phyloP scores from a whole-genome alignment of 768 basidiomycete species.

The Hysterangium stoloniferum region DNA sequence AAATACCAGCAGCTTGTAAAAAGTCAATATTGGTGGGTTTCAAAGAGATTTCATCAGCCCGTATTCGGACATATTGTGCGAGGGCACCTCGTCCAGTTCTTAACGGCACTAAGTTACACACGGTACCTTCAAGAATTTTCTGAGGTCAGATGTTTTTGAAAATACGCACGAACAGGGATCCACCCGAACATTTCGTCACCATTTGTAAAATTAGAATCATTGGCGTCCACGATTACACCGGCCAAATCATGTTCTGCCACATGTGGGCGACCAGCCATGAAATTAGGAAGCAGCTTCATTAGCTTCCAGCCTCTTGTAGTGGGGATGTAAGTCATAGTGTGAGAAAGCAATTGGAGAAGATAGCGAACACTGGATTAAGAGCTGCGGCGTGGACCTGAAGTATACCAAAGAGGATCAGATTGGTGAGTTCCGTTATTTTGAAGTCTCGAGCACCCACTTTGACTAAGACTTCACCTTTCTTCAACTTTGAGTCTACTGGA shows the following conservation, averaged over 20 bases:
- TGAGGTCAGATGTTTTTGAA: too few relatives aligned
- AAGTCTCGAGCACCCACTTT: slow-evolving; percentile 19
- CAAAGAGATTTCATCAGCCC: slow-evolving; percentile 30
- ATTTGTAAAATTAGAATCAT: slow-evolving; percentile 40
- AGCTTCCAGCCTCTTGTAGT: slow-evolving; percentile 59
- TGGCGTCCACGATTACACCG: slow-evolving; percentile 51
- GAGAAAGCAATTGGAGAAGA: too few relatives aligned
- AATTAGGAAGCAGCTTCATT: slow-evolving; percentile 40
- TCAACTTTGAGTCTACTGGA: slow-evolving; percentile 27
- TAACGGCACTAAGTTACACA: too few relatives aligned
- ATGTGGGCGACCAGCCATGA: slow-evolving; percentile 40
- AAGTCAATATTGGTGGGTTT: slow-evolving; percentile 38
- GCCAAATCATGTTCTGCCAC: slow-evolving; percentile 56
- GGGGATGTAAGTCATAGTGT: too few relatives aligned
- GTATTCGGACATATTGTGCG: slow-evolving; percentile 45
- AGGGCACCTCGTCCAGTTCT: slow-evolving; percentile 50
- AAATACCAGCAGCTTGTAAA: slow-evolving; percentile 52
- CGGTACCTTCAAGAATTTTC: too few relatives aligned
- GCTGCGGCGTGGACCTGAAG: slow-evolving; percentile 38
- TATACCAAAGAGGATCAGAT: background rate
- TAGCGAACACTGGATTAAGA: slow-evolving; percentile 55
- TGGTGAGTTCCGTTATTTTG: background rate
- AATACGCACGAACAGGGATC: slow-evolving; percentile 31
- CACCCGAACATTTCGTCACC: slow-evolving; percentile 64
- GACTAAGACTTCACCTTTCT: slow-evolving; percentile 41